A percentile compares a stretch with the other conserved stretches of the same genome.
Conservation (phyloP, 208 protist species). For the Giardia duodenalis region DNA sequence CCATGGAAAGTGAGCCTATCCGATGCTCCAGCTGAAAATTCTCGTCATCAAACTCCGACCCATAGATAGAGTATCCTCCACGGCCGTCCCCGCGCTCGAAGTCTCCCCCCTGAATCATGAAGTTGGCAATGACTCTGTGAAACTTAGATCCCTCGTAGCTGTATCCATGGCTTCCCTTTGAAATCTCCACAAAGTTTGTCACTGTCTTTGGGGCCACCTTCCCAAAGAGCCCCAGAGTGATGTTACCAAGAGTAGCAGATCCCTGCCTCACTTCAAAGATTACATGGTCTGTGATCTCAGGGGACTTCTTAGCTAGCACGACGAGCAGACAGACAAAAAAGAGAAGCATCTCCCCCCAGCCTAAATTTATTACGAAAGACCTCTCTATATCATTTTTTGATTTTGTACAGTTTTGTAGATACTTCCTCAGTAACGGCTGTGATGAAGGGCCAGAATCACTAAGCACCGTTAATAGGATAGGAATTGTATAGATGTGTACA, state of each 20-base stretch:
- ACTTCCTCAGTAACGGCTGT: no score
- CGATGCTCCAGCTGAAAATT: constrained; percentile 68
- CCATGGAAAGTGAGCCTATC: constrained; percentile 49
- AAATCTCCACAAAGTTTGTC: constrained; percentile 69
- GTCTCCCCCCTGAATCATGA: constrained; percentile 88
- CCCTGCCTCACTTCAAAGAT: constrained; percentile 41
- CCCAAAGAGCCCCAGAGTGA: constrained; percentile 66
- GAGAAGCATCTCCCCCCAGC: not conserved
- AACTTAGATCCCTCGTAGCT: constrained; percentile 69
- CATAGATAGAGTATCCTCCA: constrained; percentile 92
- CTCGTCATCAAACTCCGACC: constrained; percentile 69
- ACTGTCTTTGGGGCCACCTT: constrained; percentile 61
- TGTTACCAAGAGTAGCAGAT: constrained; percentile 40
- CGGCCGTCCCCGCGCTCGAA: constrained; percentile 79
- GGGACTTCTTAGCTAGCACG: constrained; percentile 7
- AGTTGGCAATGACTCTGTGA: constrained; percentile 67
- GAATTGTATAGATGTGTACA: no score
- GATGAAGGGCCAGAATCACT: no score
- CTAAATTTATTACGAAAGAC: no score
- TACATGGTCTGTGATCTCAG: constrained; percentile 29
- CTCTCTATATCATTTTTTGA: no score
- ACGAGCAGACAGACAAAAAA: not conserved
- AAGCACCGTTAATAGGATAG: no score
- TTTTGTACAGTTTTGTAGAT: no score
- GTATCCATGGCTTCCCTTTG: constrained; percentile 59